phyloP scores from a whole-genome alignment of 345 rosid species.

The rapeseed (Brassica napus) region Da-Ae NC_063451.1:31739001-31739500 shows the following conservation, averaged over 20 bases:
- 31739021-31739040: too few relatives aligned
- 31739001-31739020: too few relatives aligned
- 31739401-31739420: constrained; percentile 32
- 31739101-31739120: neutral
- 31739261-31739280: neutral
- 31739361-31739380: neutral
- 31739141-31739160: neutral
- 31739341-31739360: neutral
- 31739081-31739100: neutral
- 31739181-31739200: neutral
- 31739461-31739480: neutral
- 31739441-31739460: neutral
- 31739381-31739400: neutral
- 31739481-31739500: constrained; percentile 41
- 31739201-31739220: neutral
- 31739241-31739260: neutral
- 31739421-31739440: constrained; percentile 33
- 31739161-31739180: neutral
- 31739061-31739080: neutral
- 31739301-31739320: neutral
- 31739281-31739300: neutral
- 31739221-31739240: neutral
- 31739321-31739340: neutral
- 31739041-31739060: too few relatives aligned
- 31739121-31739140: neutral